Conservation (phyloP, 768 basidiomycete genomes). For the Mycena haematopus region DNA sequence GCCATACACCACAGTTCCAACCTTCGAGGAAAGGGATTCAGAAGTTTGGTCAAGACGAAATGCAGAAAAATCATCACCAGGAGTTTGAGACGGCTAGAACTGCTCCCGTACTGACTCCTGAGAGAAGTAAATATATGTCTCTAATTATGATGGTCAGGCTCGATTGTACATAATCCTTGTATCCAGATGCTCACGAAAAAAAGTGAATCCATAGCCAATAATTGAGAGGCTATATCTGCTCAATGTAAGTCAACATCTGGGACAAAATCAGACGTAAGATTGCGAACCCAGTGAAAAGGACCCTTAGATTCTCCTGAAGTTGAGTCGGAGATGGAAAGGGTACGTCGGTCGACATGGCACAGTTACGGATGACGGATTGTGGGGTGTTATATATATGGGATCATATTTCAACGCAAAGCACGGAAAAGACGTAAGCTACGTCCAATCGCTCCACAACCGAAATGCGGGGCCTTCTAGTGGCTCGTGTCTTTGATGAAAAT, state of each 20-base stretch:
- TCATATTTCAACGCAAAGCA: too few species aligned
- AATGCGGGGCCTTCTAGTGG: too few species aligned
- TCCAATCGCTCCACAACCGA: too few species aligned
- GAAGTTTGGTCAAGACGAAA: too few species aligned
- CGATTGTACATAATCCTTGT: too few species aligned
- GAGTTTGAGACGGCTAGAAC: neutral
- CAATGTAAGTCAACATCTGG: neutral
- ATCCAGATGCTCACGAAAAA: neutral
- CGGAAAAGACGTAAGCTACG: too few species aligned
- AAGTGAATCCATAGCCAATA: neutral
- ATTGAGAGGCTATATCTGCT: neutral
- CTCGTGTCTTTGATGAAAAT: too few species aligned
- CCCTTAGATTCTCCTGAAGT: neutral
- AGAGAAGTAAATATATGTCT: neutral
- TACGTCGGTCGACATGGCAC: neutral
- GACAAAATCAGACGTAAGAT: neutral
- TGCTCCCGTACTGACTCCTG: neutral
- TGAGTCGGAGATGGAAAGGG: neutral
- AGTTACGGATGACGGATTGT: neutral
- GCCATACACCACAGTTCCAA: neutral
- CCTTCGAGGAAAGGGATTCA: neutral
- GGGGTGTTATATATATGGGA: neutral
- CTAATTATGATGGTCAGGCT: neutral
- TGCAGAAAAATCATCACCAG: neutral
- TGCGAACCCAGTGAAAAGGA: neutral